Conservation (phyloP, 1,284 basidiomycete species). For the Pyrrhoderma noxium region DNA sequence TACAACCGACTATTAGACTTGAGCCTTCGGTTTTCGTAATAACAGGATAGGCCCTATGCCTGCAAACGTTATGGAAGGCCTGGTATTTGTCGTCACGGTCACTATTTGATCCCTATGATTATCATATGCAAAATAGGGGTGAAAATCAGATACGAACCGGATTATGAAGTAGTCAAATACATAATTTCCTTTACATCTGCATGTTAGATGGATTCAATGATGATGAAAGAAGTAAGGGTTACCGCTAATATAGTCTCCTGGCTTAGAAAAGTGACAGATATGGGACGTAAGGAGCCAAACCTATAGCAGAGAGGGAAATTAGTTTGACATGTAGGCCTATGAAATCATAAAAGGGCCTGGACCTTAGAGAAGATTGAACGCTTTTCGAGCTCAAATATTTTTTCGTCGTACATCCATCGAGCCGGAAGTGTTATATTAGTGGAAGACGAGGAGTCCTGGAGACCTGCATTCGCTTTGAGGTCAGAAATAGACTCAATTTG, state of each 20-base stretch:
- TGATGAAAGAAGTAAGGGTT: neutral
- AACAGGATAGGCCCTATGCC: constrained; percentile 24
- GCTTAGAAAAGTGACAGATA: constrained; percentile 21
- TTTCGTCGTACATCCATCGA: constrained; percentile 16
- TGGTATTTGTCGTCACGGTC: constrained; percentile 20
- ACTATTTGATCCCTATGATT: constrained; percentile 2
- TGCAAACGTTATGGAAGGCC: constrained; percentile 22
- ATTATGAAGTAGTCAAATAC: constrained; percentile 18
- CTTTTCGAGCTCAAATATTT: constrained; percentile 21
- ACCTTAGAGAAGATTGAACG: constrained; percentile 25
- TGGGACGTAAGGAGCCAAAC: constrained; percentile 22
- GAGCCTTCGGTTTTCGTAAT: constrained; percentile 22
- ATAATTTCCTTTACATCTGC: constrained; percentile 12
- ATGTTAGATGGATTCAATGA: no score
- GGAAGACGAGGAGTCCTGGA: no score
- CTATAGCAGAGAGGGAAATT: neutral
- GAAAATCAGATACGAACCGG: neutral
- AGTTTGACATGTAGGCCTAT: no score
- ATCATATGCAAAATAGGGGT: neutral
- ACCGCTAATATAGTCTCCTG: constrained; percentile 23
- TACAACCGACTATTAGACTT: constrained; percentile 22
- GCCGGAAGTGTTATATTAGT: constrained; percentile 14
- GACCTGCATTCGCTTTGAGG: neutral
- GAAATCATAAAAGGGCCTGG: no score
- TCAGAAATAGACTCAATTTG: no score